Evolutionary conservation across 306 rosid genomes (phyloP).

Genomic region (Ammopiptanthus mongolicus): DNA sequence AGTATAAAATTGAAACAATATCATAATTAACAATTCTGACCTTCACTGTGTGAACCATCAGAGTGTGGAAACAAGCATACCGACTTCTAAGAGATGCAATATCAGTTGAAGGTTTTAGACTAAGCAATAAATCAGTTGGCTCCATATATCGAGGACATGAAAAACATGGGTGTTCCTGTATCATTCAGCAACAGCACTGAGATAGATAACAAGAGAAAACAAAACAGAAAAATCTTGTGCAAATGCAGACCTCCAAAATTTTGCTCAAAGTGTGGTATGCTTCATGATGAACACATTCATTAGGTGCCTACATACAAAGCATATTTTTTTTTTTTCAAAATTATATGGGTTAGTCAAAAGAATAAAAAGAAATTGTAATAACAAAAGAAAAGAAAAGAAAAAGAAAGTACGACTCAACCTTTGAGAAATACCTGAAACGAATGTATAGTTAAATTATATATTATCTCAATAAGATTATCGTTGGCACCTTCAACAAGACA

Average conservation of each 20-base stretch:
- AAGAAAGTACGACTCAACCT: neutral
- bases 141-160: constrained; percentile 50
- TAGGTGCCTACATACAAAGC: constrained; percentile 42
- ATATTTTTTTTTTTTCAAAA: neutral
- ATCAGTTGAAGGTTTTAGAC: constrained; percentile 53
- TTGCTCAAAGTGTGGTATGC: constrained; percentile 67
- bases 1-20: neutral
- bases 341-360: constrained; percentile 2
- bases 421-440: constrained; percentile 61
- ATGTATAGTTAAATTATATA: constrained; percentile 46
- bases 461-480: constrained; percentile 60
- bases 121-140: constrained; percentile 57
- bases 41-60: constrained; percentile 70
- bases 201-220: constrained; percentile 1
- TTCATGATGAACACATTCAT: constrained; percentile 47
- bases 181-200: constrained; percentile 22
- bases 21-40: constrained; percentile 34
- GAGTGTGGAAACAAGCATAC: constrained; percentile 55
- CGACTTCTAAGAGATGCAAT: constrained; percentile 56
- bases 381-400: neutral
- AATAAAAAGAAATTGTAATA: neutral
- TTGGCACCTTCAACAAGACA: constrained; percentile 73
- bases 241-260: constrained; percentile 63
- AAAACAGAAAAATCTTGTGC: neutral
- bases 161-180: constrained; percentile 70